These are phyloP conservation scores for Lepiota venenata DNA, from an alignment of 768 basidiomycete species.

Conservation along the genomic window DNA sequence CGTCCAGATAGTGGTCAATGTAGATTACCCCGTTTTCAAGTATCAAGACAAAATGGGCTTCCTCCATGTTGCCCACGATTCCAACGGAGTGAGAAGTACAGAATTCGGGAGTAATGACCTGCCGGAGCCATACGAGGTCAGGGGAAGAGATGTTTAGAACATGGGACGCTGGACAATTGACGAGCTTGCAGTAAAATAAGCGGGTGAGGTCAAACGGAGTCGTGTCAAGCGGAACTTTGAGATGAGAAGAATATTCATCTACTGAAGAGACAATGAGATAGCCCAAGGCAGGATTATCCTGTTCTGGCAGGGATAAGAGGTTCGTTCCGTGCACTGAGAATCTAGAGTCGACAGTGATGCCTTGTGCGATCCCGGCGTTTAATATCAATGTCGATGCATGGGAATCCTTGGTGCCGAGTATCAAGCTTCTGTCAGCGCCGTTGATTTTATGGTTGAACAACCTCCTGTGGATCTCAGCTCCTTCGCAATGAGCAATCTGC, in stretches of 20 bases:
- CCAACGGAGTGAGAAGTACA: constrained; percentile 12
- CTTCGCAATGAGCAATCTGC: constrained; percentile 35
- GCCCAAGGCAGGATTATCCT: constrained; percentile 21
- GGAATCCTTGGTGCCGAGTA: constrained; percentile 17
- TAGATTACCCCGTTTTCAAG: constrained; percentile 16
- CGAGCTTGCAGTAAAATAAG: constrained; percentile 24
- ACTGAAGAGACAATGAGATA: constrained; percentile 19
- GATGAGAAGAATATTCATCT: constrained; percentile 18
- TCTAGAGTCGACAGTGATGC: constrained; percentile 24
- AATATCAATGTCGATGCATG: constrained; percentile 14
- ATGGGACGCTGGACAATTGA: background rate
- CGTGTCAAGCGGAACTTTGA: constrained; percentile 8
- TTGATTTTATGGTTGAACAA: constrained; percentile 26
- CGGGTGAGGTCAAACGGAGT: constrained; percentile 12
- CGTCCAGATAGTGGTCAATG: constrained; percentile 20
- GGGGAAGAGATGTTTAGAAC: constrained; percentile 15
- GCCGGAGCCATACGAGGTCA: constrained; percentile 23
- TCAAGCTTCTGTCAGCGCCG: constrained; percentile 27
- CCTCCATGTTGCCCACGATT: constrained; percentile 15
- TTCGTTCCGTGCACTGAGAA: constrained; percentile 24
- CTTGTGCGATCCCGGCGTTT: constrained; percentile 29
- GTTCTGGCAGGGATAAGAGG: constrained; percentile 16
- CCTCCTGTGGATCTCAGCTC: constrained; percentile 25
- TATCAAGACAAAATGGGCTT: constrained; percentile 18
- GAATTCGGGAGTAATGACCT: constrained; percentile 16